Conservation (phyloP, 148 eudicot species). For the Fallopia convolvulus region DNA sequence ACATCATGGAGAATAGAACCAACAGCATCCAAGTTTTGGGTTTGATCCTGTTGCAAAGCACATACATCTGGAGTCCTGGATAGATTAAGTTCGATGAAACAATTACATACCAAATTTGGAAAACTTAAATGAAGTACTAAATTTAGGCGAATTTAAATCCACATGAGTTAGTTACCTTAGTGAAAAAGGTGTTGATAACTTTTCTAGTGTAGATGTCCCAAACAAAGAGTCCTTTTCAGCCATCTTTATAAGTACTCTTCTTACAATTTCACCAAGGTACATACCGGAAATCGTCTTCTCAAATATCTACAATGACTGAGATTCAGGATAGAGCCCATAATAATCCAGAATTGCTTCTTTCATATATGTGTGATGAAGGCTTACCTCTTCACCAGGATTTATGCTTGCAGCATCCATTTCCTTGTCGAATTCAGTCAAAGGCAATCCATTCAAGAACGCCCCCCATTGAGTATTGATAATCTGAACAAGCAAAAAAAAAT, state of each 20-base stretch:
- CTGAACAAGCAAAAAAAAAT: conserved; percentile 21
- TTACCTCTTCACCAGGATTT: conserved; percentile 38
- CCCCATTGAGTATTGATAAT: conserved; percentile 84
- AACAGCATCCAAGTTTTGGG: conserved; percentile 44
- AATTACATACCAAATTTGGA: background rate
- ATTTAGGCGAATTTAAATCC: background rate
- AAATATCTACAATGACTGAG: conserved; percentile 36
- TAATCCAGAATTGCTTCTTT: conserved; percentile 3
- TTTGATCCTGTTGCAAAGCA: conserved; percentile 61
- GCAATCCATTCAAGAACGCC: conserved; percentile 65
- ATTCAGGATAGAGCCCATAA: background rate
- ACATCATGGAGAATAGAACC: conserved; percentile 42
- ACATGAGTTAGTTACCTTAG: conserved; percentile 34
- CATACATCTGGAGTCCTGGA: conserved; percentile 18
- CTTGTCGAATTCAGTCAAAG: conserved; percentile 57
- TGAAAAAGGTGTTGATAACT: conserved; percentile 51
- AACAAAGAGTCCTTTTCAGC: conserved; percentile 51
- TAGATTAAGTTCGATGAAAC: background rate
- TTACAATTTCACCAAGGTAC: conserved; percentile 79
- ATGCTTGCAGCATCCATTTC: conserved; percentile 72
- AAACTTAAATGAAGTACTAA: background rate
- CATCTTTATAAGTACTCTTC: conserved; percentile 62
- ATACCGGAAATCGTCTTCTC: conserved; percentile 83
- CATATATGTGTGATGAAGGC: background rate
- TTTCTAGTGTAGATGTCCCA: conserved; percentile 41